These are phyloP conservation scores for Paramicrosporidium saccamoebae DNA, from an alignment of 371 early-diverging fungal species.

Conservation along the genomic window DNA sequence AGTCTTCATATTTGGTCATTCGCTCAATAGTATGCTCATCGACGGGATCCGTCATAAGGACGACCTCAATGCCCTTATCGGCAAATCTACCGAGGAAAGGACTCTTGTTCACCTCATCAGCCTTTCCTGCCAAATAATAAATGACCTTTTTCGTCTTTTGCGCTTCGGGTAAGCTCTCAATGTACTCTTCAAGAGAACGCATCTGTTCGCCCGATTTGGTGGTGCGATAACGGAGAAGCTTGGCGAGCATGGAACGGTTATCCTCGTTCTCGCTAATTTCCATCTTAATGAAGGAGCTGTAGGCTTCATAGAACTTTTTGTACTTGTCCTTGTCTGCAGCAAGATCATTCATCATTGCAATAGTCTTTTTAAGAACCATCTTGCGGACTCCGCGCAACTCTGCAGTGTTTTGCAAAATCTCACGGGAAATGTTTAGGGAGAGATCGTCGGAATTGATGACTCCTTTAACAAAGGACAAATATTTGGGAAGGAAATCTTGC, in stretches of 20 bases:
- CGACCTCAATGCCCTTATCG: slow-evolving; percentile 56
- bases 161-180: slow-evolving; percentile 42
- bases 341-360: slow-evolving; percentile 41
- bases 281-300: slow-evolving; percentile 28
- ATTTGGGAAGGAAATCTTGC: slow-evolving; percentile 27
- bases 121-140: slow-evolving; percentile 41
- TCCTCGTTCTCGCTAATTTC: slow-evolving; percentile 40
- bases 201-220: slow-evolving; percentile 16
- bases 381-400: slow-evolving; percentile 42
- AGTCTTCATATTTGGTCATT: slow-evolving; percentile 32
- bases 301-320: slow-evolving; percentile 29
- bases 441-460: slow-evolving; percentile 72
- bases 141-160: slow-evolving; percentile 39
- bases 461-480: slow-evolving; percentile 32
- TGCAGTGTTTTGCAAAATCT: slow-evolving; percentile 57
- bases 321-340: slow-evolving; percentile 35
- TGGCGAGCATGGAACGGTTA: slow-evolving; percentile 28
- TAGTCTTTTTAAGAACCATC: slow-evolving; percentile 42
- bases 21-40: slow-evolving; percentile 54
- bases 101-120: slow-evolving; percentile 26
- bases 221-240: slow-evolving; percentile 43
- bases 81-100: slow-evolving; percentile 57
- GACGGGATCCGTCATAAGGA: slow-evolving; percentile 58
- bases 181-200: slow-evolving; percentile 42
- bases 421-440: slow-evolving; percentile 79